Evolutionary conservation across 169 alveolate genomes (phyloP).

Genomic region (Plasmodium berghei): DNA sequence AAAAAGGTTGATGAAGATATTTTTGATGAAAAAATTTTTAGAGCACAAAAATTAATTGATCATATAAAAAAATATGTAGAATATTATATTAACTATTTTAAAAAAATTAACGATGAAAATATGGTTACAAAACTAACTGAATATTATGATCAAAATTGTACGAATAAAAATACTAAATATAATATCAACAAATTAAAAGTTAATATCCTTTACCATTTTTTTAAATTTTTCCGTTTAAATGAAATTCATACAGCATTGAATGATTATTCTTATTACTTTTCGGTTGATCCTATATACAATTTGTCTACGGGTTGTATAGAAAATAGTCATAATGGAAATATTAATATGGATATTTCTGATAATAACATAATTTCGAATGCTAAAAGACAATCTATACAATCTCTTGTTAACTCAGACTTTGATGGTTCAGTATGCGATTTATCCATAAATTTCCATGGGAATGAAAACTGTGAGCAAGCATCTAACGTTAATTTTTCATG

Average conservation of each 20-base stretch:
- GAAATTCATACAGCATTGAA: slow-evolving; percentile 31
- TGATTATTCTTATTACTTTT: slow-evolving; percentile 64
- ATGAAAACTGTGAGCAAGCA: no score
- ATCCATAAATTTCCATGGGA: not conserved
- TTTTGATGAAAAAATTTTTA: slow-evolving; percentile 59
- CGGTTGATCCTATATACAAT: slow-evolving; percentile 19
- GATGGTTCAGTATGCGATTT: slow-evolving; percentile 7
- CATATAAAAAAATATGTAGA: slow-evolving; percentile 64
- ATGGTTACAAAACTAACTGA: slow-evolving; percentile 29
- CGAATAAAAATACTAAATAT: slow-evolving; percentile 39
- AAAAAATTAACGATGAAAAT: slow-evolving; percentile 28
- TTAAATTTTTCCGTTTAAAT: slow-evolving; percentile 61
- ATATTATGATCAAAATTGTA: slow-evolving; percentile 35
- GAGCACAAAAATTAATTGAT: slow-evolving; percentile 71
- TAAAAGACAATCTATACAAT: slow-evolving; percentile 12
- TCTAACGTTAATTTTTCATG: no score
- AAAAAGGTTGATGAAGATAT: slow-evolving; percentile 71
- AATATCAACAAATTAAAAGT: slow-evolving; percentile 63
- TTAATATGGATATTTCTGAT: not conserved
- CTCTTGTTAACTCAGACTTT: slow-evolving; percentile 1
- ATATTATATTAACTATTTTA: slow-evolving; percentile 49
- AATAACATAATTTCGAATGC: no score
- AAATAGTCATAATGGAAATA: not conserved
- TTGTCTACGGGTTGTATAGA: not conserved
- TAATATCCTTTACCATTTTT: slow-evolving; percentile 35